phyloP scores from a whole-genome alignment of 2,329 filamentous ascomycete genomes.

The Calonectria fujianensis region DNA sequence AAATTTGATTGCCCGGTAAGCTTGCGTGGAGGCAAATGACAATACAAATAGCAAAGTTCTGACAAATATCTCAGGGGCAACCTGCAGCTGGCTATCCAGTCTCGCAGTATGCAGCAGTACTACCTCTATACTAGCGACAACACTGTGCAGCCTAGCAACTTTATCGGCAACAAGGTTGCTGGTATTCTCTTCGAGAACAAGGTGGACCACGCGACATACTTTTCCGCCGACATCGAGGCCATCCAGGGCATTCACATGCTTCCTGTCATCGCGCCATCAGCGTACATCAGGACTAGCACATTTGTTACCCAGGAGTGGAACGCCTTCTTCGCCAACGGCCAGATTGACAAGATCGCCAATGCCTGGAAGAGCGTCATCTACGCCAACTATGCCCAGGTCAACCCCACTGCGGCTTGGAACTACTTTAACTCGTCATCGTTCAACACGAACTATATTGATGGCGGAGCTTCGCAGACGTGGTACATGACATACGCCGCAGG shows the following conservation, averaged over 20 bases:
- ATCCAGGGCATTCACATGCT: conserved; percentile 90
- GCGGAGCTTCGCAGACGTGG: conserved; percentile 89
- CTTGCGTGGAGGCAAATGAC: conserved; percentile 1
- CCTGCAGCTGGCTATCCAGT: conserved; percentile 87
- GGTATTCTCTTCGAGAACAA: conserved; percentile 95
- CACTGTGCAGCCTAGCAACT: conserved; percentile 81
- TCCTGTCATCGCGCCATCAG: conserved; percentile 81
- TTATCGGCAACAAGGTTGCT: conserved; percentile 85
- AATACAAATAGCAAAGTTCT: conserved; percentile 18
- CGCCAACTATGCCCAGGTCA: conserved; percentile 86
- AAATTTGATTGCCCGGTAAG: conserved; percentile 84
- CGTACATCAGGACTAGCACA: conserved; percentile 77
- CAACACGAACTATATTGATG: conserved; percentile 82
- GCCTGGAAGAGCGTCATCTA: conserved; percentile 92
- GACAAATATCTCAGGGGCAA: conserved; percentile 73
- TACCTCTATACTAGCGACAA: conserved; percentile 87
- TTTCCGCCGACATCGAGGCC: conserved; percentile 83
- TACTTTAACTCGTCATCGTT: conserved; percentile 84
- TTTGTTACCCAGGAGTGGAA: conserved; percentile 92
- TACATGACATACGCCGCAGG: conserved; percentile 87
- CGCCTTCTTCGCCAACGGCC: conserved; percentile 81
- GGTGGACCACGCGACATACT: conserved; percentile 93
- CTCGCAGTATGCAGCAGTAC: conserved; percentile 84
- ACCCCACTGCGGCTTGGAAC: conserved; percentile 80
- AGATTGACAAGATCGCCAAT: conserved; percentile 78